Evolutionary conservation across 441 rosid species (phyloP).

Genomic region (Erysimum pusillum): DNA sequence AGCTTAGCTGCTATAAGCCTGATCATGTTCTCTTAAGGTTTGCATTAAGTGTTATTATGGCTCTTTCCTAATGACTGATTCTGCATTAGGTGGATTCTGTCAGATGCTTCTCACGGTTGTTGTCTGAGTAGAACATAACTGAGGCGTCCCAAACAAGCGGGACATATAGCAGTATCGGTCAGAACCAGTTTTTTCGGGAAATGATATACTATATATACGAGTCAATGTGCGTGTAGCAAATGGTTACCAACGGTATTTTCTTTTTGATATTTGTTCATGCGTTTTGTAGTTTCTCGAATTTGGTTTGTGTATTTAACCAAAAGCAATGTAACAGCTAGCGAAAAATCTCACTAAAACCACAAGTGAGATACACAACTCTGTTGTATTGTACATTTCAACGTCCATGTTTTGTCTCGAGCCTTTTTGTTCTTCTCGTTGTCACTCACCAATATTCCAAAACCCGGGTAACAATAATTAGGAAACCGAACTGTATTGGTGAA

Average conservation of each 20-base stretch:
- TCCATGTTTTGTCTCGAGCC: background rate
- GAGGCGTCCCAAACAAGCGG: conserved; percentile 24
- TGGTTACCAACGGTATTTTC: conserved; percentile 18
- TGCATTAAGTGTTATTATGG: conserved; percentile 3
- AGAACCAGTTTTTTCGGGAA: conserved; percentile 27
- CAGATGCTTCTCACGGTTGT: conserved; percentile 42
- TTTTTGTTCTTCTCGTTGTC: background rate
- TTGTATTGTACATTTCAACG: background rate
- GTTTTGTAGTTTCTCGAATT: conserved; percentile 17
- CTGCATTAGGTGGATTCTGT: conserved; percentile 28
- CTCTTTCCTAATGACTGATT: conserved; percentile 22
- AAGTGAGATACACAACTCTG: background rate
- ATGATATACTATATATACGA: conserved; percentile 8
- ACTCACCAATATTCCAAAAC: background rate
- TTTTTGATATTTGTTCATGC: conserved; percentile 21
- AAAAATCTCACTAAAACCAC: background rate
- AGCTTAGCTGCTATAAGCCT: conserved; percentile 5
- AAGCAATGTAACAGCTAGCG: conserved; percentile 12
- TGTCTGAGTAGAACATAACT: conserved; percentile 39
- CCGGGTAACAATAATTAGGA: conserved; percentile 20
- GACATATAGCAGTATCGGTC: conserved; percentile 12
- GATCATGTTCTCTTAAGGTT: conserved; percentile 7
- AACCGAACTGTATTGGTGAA: background rate
- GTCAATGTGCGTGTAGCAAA: conserved; percentile 29
- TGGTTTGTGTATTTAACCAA: conserved; percentile 29